Evolutionary conservation across 495 filamentous ascomycete genomes (phyloP), one percentile per base, ranked within the genome.

Genomic region (Hypoxylon lienhwacheense): DNA sequence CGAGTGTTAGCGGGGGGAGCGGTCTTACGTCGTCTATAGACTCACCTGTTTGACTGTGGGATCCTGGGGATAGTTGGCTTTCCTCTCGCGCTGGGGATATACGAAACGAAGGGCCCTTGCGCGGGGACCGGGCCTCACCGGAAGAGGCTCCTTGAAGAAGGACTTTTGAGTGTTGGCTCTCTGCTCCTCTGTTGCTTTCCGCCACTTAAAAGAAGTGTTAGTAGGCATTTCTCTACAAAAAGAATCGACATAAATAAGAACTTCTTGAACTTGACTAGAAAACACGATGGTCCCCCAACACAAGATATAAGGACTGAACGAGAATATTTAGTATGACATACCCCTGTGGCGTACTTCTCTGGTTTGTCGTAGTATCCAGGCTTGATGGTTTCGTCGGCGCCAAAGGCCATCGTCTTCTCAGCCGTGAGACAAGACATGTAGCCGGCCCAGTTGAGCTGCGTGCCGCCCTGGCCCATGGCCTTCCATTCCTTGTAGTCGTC

Each of bases 71-170:
- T 48, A 34, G 7, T 45, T 49, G 19, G 55, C 55, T 5, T 53
- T 53, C 28, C 55, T 52, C 49, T 59, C 55, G 11, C 55, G 55
- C 24, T 59, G 55, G 5, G 55, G 55, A n/a, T 53, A 59, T 2
- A 53, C 44, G 20, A 53, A 59, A 1, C 31, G 55, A 19, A 49
- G 48, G 7, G 55, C 55, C 32, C 44, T 48, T 14, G 44, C 55
- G 5, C 55, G 43, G 1, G 55, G 55, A 12, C 55, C 55, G n/a
- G 43, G 44, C 17, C 55, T 34, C 6, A 53, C 43, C 0, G 55
- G 55, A 10, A 59, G 48, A 0, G 47, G 24, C 14, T 59, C 55
- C 40, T 45, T 49, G 0, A 59, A 20, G 29, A 59, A 59, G 1
- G 55, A 49, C 7, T 49, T 59, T 7, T 14, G 42, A 8, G 55